phyloP scores from a whole-genome alignment of 768 basidiomycete species.

The Boletellus ananiceps region DNA sequence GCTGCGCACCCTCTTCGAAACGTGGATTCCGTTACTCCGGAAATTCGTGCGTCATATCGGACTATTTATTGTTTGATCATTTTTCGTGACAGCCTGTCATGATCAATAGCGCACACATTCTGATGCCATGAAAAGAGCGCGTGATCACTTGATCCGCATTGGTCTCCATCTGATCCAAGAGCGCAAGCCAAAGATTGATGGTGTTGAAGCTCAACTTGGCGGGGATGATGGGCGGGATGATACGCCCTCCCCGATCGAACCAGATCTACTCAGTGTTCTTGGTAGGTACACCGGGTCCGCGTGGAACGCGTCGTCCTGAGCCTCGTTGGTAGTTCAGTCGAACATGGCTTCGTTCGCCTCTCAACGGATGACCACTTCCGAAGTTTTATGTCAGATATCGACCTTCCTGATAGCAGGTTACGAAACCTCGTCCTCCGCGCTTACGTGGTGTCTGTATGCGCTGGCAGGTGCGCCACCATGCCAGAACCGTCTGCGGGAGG shows the following conservation, averaged over 20 bases:
- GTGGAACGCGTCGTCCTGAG: background rate
- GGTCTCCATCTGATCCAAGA: conserved; percentile 50
- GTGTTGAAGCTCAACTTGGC: conserved; percentile 18
- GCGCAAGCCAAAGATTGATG: conserved; percentile 38
- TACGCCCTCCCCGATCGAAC: conserved; percentile 12
- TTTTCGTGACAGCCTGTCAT: conserved; percentile 5
- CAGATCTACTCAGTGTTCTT: conserved; percentile 50
- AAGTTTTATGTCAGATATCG: conserved; percentile 58
- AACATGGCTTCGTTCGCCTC: conserved; percentile 43
- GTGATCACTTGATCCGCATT: conserved; percentile 47
- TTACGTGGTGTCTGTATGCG: conserved; percentile 61
- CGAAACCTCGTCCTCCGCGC: conserved; percentile 54
- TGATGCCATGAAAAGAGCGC: conserved; percentile 39
- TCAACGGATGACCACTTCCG: conserved; percentile 51
- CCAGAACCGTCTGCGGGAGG: conserved; percentile 47
- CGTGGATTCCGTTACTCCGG: conserved; percentile 54
- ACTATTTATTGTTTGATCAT: background rate
- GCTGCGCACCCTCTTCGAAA: conserved; percentile 48
- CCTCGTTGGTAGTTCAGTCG: conserved; percentile 46
- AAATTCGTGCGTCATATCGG: conserved; percentile 38
- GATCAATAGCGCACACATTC: conserved; percentile 42
- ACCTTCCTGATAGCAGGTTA: conserved; percentile 64
- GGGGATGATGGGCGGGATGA: conserved; percentile 12
- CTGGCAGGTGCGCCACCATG: conserved; percentile 42
- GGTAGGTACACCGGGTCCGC: conserved; percentile 33